Evolutionary conservation across 1,139 yeast genomes (phyloP), one percentile per base, ranked within the genome.

Genomic region (Arxiozyma bovina): DNA sequence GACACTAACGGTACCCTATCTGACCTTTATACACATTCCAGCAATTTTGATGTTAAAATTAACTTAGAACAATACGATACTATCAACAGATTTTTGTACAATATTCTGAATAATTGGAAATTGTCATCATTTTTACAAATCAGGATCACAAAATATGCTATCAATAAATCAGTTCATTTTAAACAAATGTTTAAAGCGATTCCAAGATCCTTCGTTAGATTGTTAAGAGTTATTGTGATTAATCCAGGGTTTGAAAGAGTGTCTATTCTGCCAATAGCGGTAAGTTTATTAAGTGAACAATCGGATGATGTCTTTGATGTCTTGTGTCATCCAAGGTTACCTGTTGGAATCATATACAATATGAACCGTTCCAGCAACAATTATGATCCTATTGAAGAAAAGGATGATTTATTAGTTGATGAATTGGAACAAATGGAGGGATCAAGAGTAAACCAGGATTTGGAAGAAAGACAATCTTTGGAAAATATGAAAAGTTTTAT

Each of bases 251-350:
- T 74, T 53, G 80, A 82, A 57, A 69, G 73, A 27, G 77, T 79
- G 46, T 82, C 88, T 12, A 74, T 87, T 34, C 73, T 87, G 57
- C 96, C 96, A 15, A 82, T 89, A 58, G 85, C 87, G 0, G 70
- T 80, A n/a, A 69, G 75, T 1, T 55, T 74, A 17, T 53, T 74
- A 41, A 69, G 72, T 53, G 65, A 69, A 42, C 61, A 67, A 1
- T 61, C 62, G 30, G 72, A 74, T 53, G 72, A 70, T 40, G 71
- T 77, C 4, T 68, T 87, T 60, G 81, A 83, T 64, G 76, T 82
- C 3, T 74, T 88, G 62, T 77, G 81, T 57, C 87, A 87, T 62
- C 96, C 96, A 43, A 75, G 94, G 60, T 80, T 89, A 61, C 96
- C 96, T 1, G 79, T 88, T 45, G 70, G 78, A 53, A 77, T 81